Evolutionary conservation across 208 protist genomes (phyloP).

Genomic region (Trypanosoma mega): DNA sequence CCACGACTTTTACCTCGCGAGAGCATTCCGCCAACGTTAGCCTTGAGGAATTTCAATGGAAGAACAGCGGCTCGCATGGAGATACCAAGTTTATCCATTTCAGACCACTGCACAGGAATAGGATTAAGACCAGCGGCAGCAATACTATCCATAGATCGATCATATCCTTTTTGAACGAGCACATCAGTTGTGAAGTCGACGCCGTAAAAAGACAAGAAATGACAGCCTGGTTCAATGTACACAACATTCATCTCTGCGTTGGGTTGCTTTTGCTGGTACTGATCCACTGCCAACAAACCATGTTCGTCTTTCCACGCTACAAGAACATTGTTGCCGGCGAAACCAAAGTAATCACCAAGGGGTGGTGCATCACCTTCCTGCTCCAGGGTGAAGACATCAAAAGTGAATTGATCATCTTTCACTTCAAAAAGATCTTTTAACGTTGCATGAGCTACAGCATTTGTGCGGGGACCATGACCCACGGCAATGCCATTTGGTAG

Average conservation of each 20-base stretch:
- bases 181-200: constrained; percentile 82
- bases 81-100: constrained; percentile 92
- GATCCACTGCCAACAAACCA: constrained; percentile 87
- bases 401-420: constrained; percentile 36
- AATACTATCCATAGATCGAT: constrained; percentile 88
- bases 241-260: constrained; percentile 41
- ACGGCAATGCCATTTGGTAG: constrained; percentile 83
- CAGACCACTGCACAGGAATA: constrained; percentile 91
- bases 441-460: constrained; percentile 71
- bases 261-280: constrained; percentile 75
- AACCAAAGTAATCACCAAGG: constrained; percentile 92
- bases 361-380: constrained; percentile 90
- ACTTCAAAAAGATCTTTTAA: constrained; percentile 81
- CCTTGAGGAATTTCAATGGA: constrained; percentile 81
- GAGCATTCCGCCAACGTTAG: constrained; percentile 56
- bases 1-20: constrained; percentile 41
- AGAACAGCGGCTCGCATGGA: constrained; percentile 88
- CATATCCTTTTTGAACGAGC: constrained; percentile 88
- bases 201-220: constrained; percentile 91
- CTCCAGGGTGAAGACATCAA: constrained; percentile 86
- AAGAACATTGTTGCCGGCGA: constrained; percentile 85
- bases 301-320: constrained; percentile 92
- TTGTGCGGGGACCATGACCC: constrained; percentile 87
- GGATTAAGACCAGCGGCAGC: constrained; percentile 85
- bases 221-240: constrained; percentile 90